Conservation (phyloP, 169 alveolate genomes). For the Fabrea salina region DNA sequence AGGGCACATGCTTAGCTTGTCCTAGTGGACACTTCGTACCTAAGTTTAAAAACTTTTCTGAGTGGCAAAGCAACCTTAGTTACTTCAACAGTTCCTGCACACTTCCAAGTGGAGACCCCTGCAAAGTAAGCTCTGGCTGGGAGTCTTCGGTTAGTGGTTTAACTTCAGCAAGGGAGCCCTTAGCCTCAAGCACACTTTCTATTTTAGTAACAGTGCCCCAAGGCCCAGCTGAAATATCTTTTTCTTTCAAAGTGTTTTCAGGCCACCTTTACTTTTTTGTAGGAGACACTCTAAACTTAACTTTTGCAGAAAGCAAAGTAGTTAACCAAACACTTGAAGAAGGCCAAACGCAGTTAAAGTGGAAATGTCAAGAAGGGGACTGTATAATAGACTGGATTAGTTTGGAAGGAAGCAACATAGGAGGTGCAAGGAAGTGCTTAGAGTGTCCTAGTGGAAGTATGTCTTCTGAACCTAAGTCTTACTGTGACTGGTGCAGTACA, state of each 20-base stretch:
- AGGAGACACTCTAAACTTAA: background rate
- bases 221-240: background rate
- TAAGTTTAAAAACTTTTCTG: background rate
- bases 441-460: background rate
- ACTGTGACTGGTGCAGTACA: background rate
- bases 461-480: background rate
- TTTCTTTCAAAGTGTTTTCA: background rate
- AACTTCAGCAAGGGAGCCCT: background rate
- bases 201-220: background rate
- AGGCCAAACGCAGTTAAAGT: background rate
- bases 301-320: background rate
- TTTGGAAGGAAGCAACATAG: conserved; percentile 2
- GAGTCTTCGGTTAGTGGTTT: background rate
- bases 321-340: background rate
- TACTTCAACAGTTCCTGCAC: background rate
- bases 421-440: conserved; percentile 8
- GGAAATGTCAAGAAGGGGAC: background rate
- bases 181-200: background rate
- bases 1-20: background rate
- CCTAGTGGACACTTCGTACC: conserved; percentile 2
- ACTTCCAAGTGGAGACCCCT: background rate
- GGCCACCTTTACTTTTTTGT: background rate
- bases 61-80: background rate
- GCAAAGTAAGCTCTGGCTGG: background rate
- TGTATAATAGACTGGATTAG: background rate